These are phyloP conservation scores for Logfia minima DNA, from an alignment of 129 eudicot species.

Conservation along the genomic window DNA sequence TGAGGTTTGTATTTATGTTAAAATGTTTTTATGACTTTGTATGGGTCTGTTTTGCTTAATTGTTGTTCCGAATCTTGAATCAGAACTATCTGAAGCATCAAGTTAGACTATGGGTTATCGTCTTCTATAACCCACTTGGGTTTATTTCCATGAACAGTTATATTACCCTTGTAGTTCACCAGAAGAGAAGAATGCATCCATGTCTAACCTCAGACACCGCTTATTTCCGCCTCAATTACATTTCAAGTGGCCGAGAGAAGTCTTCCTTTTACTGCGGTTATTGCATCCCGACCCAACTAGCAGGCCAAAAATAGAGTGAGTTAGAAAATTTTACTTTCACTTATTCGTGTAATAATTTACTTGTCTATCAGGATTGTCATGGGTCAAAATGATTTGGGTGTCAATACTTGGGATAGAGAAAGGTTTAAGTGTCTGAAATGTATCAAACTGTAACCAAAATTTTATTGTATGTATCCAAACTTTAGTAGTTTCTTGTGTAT, in stretches of 20 bases:
- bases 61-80: conserved; percentile 23
- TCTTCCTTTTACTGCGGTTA: conserved; percentile 79
- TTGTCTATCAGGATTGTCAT: conserved; percentile 7
- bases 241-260: conserved; percentile 90
- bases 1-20: conserved; percentile 57
- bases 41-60: conserved; percentile 1
- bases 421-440: too few relatives aligned
- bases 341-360: neutral
- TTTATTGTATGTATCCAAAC: neutral
- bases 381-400: neutral
- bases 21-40: neutral
- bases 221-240: conserved; percentile 87
- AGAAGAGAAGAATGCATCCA: conserved; percentile 67
- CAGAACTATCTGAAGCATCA: conserved; percentile 29
- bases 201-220: conserved; percentile 74
- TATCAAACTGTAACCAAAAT: too few relatives aligned
- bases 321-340: neutral
- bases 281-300: conserved; percentile 86
- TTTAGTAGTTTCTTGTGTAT: neutral
- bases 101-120: conserved; percentile 22
- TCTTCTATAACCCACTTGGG: conserved; percentile 39
- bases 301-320: conserved; percentile 80
- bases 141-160: conserved; percentile 61
- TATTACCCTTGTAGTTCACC: conserved; percentile 79
- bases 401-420: too few relatives aligned